Base-by-base conservation (phyloP, 352 stramenopile genomes). In the Pelagophyceae sp. region DNA sequence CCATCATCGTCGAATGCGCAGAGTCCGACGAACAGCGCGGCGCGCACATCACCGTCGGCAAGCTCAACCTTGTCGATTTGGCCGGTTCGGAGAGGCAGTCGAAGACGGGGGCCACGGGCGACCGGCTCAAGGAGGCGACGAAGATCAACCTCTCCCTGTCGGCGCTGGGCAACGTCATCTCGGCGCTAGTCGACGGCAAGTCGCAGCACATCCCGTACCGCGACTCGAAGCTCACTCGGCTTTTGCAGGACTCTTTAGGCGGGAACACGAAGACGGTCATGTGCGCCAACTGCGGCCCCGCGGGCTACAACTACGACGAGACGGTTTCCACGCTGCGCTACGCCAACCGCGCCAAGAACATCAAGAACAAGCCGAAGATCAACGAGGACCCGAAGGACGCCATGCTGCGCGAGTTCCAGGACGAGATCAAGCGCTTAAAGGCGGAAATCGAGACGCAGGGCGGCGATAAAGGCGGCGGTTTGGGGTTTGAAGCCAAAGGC, bases 281-380 rank as follows among this genome's bases (percentile, higher is more conserved):
- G 92, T 94, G 96, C 75, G 92, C 91, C n/a, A 96, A 96, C 80
- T 94, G 88, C 77, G 91, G 92, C 0, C 92, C 93, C 0, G 92
- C 92, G 6, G 91, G 95, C 79, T 96, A 96, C 85, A 97, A 98
- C 81, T 97, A 94, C 78, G 91, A 97, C 74, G 94, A 98, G 83
- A 98, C 93, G 11, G 83, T 98, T 17, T 95, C 92, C 69, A 98
- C 94, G 6, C 87, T 98, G 15, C 93, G 95, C 80, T 80, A 87
- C 78, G 85, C 85, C 15, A 87, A 86, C 61, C 91, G 94, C 19
- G 95, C 95, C 50, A 98, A 98, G 84, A 97, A 97, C 76, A 98
- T 98, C 80, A 96, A 97, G 78, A 98, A 98, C 80, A 95, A 96
- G 70, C 92, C 94, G 1, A 96, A 96, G 76, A 93, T 98, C 54